Conservation (phyloP, 768 basidiomycete species). For the Auriscalpium orientale region DNA sequence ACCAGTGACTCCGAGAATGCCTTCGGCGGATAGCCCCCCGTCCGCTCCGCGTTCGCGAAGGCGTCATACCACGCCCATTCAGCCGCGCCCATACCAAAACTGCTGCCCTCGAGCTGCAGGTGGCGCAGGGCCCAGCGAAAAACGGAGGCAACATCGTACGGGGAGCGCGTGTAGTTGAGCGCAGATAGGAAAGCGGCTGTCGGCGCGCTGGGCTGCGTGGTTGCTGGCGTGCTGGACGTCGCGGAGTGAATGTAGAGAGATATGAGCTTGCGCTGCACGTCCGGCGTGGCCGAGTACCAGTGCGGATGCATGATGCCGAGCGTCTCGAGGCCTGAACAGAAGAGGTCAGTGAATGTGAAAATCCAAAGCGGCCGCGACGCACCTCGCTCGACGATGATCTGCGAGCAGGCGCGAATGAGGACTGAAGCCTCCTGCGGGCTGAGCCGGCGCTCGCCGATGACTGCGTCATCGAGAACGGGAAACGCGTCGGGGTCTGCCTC, state of each 20-base stretch:
- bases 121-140: slow-evolving; percentile 79
- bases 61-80: slow-evolving; percentile 56
- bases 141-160: slow-evolving; percentile 74
- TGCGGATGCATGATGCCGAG: slow-evolving; percentile 83
- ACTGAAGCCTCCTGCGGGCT: slow-evolving; percentile 55
- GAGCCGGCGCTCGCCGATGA: slow-evolving; percentile 51
- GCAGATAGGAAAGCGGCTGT: slow-evolving; percentile 55
- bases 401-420: slow-evolving; percentile 62
- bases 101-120: slow-evolving; percentile 48
- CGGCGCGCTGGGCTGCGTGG: slow-evolving; percentile 43
- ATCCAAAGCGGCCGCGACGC: slow-evolving; percentile 16
- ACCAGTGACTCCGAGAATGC: slow-evolving; percentile 57
- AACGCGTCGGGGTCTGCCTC: slow-evolving; percentile 49
- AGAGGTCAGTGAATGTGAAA: not conserved
- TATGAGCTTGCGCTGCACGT: slow-evolving; percentile 60
- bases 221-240: slow-evolving; percentile 35
- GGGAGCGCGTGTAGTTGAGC: slow-evolving; percentile 54
- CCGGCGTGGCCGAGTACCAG: slow-evolving; percentile 70
- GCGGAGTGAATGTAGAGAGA: slow-evolving; percentile 67
- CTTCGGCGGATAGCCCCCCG: slow-evolving; percentile 49
- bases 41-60: slow-evolving; percentile 55
- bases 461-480: slow-evolving; percentile 40
- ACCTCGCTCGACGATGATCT: slow-evolving; percentile 60
- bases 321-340: slow-evolving; percentile 58
- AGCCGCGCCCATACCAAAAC: slow-evolving; percentile 45